Percentiles rank a stretch among this genome's conserved stretches.
Conservation (phyloP, 345 rosid species). For the Fremontodendron californicum region DNA sequence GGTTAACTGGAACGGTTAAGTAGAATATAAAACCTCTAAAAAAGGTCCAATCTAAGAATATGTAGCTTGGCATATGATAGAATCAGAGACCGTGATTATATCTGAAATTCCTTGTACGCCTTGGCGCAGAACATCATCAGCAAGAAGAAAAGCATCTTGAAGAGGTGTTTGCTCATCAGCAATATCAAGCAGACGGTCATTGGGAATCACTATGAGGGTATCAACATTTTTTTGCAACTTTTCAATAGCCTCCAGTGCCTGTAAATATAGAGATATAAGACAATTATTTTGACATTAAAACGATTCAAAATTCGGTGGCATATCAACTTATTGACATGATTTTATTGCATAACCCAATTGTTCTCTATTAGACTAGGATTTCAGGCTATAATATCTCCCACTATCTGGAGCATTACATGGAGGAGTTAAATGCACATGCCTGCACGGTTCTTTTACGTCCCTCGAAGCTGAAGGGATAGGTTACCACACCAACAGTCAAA, state of each 20-base stretch:
- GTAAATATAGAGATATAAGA: constrained; percentile 21
- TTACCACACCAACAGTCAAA: constrained; percentile 96
- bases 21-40: neutral
- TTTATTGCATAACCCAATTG: neutral
- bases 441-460: constrained; percentile 94
- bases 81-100: constrained; percentile 76
- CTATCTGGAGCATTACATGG: neutral
- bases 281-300: neutral
- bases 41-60: neutral
- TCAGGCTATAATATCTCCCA: neutral
- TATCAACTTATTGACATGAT: neutral
- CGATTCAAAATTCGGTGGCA: neutral
- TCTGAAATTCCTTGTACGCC: constrained; percentile 99
- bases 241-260: constrained; percentile 97
- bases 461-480: constrained; percentile 98
- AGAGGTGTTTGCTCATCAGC: constrained; percentile 97
- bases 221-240: constrained; percentile 93
- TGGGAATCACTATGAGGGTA: constrained; percentile 93
- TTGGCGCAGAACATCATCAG: constrained; percentile 84
- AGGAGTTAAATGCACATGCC: constrained; percentile 34
- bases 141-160: constrained; percentile 98
- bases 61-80: neutral
- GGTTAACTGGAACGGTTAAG: neutral
- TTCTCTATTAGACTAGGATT: neutral
- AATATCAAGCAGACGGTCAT: constrained; percentile 92